Evolutionary conservation across 306 rosid genomes (phyloP).

Genomic region (Rubus idaeus): DNA sequence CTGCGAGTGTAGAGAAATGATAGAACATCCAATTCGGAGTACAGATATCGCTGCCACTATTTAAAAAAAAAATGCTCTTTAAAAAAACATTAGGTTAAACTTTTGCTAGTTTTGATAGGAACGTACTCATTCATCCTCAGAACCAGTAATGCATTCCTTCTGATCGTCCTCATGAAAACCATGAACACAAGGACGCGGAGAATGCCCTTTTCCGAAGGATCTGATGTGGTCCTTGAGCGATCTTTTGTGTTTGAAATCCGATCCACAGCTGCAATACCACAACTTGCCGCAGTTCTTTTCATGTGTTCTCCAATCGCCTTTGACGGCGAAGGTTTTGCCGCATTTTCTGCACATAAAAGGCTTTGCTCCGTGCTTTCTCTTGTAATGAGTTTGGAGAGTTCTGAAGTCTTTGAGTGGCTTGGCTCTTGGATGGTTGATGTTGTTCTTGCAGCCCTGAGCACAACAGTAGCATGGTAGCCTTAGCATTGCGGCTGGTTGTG

Average conservation of each 20-base stretch:
- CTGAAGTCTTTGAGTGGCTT: constrained; percentile 93
- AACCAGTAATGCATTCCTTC: constrained; percentile 62
- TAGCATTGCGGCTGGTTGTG: constrained; percentile 96
- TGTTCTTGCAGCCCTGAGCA: constrained; percentile 93
- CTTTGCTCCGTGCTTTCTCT: constrained; percentile 86
- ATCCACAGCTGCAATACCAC: constrained; percentile 96
- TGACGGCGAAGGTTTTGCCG: constrained; percentile 80
- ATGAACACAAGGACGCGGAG: constrained; percentile 48
- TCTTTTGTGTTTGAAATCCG: constrained; percentile 90
- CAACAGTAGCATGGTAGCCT: constrained; percentile 94
- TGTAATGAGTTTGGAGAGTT: constrained; percentile 95
- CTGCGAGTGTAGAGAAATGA: not conserved
- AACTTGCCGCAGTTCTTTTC: constrained; percentile 95
- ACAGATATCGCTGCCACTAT: not conserved
- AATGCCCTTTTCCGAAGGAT: constrained; percentile 80
- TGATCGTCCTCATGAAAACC: constrained; percentile 56
- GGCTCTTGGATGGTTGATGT: constrained; percentile 87
- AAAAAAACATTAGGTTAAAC: not conserved
- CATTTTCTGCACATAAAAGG: constrained; percentile 86
- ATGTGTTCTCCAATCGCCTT: constrained; percentile 98
- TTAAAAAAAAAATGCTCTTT: not conserved
- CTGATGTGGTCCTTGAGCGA: constrained; percentile 87
- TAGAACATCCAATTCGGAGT: not conserved
- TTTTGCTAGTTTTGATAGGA: constrained; percentile 9
- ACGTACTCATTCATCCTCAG: constrained; percentile 47